Evolutionary conservation across 2,329 filamentous ascomycete species (phyloP).

Genomic region (Monosporascus cannonballus): DNA sequence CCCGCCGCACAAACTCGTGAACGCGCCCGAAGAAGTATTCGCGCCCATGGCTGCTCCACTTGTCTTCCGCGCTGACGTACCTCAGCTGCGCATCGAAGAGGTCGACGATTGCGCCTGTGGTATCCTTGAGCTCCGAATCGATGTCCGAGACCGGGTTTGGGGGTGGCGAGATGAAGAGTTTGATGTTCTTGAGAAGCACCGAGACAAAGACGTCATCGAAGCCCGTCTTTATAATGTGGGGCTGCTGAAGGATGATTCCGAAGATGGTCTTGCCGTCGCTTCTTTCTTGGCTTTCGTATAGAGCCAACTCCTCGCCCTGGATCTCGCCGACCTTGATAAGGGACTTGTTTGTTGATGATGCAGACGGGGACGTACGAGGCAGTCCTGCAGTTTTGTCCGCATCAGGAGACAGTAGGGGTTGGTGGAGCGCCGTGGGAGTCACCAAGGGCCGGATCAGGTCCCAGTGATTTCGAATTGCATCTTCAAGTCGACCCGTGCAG

Average conservation of each 20-base stretch:
- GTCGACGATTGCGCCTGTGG: slow-evolving; percentile 1
- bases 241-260: slow-evolving; percentile 5
- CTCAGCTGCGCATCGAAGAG: slow-evolving; percentile 20
- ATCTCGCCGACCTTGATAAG: slow-evolving; percentile 2
- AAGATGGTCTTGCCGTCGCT: too few species aligned
- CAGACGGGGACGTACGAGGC: not conserved
- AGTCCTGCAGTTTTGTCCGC: too few species aligned
- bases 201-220: slow-evolving; percentile 9
- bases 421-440: too few species aligned
- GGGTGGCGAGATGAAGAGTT: too few species aligned
- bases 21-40: slow-evolving; percentile 15
- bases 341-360: not conserved
- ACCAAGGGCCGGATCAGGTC: not conserved
- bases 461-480: slow-evolving; percentile 5
- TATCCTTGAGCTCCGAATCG: too few species aligned
- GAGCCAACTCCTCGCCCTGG: not conserved
- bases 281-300: too few species aligned
- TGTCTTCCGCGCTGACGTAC: slow-evolving; percentile 15
- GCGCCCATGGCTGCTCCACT: slow-evolving; percentile 16
- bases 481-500: slow-evolving; percentile 6
- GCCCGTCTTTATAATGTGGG: not conserved
- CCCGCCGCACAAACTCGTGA: slow-evolving; percentile 16
- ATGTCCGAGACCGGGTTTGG: too few species aligned
- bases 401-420: too few species aligned
- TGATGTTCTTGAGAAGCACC: slow-evolving; percentile 5